Base-by-base conservation (phyloP, 495 filamentous ascomycete genomes). In the Aspergillus egyptiacus region DNA sequence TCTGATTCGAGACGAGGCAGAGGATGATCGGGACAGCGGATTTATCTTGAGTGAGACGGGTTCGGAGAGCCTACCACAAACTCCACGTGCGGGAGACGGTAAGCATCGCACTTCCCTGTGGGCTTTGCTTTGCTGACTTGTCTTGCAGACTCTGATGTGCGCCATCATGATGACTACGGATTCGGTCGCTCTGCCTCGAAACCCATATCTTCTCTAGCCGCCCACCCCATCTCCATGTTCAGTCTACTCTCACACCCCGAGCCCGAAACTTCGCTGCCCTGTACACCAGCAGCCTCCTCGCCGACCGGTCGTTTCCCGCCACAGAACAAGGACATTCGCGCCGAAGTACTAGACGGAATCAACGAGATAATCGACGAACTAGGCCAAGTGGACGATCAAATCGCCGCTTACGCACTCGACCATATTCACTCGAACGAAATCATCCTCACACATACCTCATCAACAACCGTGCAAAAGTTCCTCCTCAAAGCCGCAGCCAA, bases 291-390 rank as follows among this genome's bases (percentile, higher is more conserved):
- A 33, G 62, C 71, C 11, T 62, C 64, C 18, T 75, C 74, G 10
- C 68, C 73, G 4, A 61, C 53, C 14, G 67, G 63, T n/a, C 58
- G 66, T 35, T 64, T 75, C 8, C 39, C 54, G 57, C 10, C 63
- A 67, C 30, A 51, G 11, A 59, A 55, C 51, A 71, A 73, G 61
- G 83, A 91, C 49, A 72, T 95, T 32, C 86, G 86, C 47, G 86
- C 86, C n/a, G 90, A 95, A 63, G 85, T 95, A 2, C 75, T 91
- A 50, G 85, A 89, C 58, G 89, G 89, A 18, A 90, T 96, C 49
- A 77, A 83, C 51, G 91, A 96, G 64, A 87, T 96, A 27, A 86
- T 90, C 60, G 91, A 96, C 58, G 91, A 96, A 63, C 77, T 96
- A 34, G 80, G 80, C 35, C 86, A 91, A 63, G 86, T 86, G 11